Percentiles rank a stretch among this genome's conserved stretches.
phyloP scores from a whole-genome alignment of 306 rosid species.

The Citrullus mucosospermus region DNA sequence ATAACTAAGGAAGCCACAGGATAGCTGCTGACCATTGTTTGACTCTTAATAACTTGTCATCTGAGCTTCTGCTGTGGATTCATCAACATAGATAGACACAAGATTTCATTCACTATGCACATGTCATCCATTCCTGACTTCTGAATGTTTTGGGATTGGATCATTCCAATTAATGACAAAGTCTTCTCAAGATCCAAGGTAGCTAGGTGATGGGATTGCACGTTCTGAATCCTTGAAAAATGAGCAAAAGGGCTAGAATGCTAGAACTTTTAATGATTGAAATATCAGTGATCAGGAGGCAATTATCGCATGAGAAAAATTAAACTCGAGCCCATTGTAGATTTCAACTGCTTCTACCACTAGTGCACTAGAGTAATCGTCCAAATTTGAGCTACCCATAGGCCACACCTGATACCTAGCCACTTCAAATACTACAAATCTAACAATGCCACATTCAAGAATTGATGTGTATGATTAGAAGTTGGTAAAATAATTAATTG shows the following conservation, averaged over 20 bases:
- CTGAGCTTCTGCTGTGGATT: background rate
- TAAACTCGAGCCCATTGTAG: background rate
- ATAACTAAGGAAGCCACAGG: background rate
- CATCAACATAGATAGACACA: background rate
- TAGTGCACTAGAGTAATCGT: background rate
- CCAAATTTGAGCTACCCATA: background rate
- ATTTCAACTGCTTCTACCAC: background rate
- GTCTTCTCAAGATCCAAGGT: background rate
- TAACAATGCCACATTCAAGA: background rate
- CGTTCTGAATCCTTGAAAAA: background rate
- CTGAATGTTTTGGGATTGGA: background rate
- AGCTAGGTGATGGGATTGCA: background rate
- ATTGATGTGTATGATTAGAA: background rate
- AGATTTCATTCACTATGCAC: background rate
- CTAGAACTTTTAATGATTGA: background rate
- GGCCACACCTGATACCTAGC: background rate
- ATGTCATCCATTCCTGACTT: background rate
- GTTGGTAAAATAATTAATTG: background rate
- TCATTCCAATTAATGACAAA: background rate
- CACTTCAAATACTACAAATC: background rate
- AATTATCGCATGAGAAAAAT: background rate
- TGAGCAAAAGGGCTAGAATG: background rate
- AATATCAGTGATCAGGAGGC: background rate
- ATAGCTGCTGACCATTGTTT: background rate
- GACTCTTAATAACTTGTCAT: background rate